Percentiles rank a stretch among this genome's conserved stretches.
phyloP scores from a whole-genome alignment of 1,139 yeast species.

The Sugiyamaella paludigena region DNA sequence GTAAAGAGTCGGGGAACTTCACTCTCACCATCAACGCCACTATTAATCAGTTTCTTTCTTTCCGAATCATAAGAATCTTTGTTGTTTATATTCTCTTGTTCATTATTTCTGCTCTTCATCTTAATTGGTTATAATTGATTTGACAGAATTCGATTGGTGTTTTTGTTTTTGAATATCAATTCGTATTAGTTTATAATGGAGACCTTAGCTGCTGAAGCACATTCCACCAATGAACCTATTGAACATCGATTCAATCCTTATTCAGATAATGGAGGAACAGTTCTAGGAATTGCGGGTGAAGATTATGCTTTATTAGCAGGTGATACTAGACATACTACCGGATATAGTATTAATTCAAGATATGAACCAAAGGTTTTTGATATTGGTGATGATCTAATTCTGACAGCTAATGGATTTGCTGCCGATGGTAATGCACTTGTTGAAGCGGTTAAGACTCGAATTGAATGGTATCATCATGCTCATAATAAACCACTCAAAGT shows the following conservation, averaged over 20 bases:
- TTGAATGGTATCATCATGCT: constrained; percentile 93
- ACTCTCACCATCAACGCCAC: no score
- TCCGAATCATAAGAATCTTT: not conserved
- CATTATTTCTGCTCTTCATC: no score
- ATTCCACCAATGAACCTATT: constrained; percentile 50
- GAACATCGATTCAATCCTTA: constrained; percentile 96
- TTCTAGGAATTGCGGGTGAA: constrained; percentile 94
- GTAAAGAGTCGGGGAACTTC: no score
- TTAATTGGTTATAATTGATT: no score
- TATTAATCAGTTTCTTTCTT: not conserved
- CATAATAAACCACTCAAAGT: constrained; percentile 71
- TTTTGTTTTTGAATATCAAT: no score
- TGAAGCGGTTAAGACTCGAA: constrained; percentile 67
- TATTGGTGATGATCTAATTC: constrained; percentile 82
- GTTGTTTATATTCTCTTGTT: not conserved
- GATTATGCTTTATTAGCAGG: constrained; percentile 97
- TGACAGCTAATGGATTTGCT: constrained; percentile 94
- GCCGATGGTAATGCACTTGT: constrained; percentile 91
- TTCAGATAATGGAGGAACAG: constrained; percentile 96
- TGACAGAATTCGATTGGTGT: no score
- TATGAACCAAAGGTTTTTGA: constrained; percentile 87
- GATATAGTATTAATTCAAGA: constrained; percentile 90
- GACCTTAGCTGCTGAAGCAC: constrained; percentile 18
- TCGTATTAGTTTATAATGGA: constrained; percentile 16
- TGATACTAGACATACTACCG: constrained; percentile 94